Base-by-base conservation (phyloP, 192 early-diverging fungal species). In the Umbelopsis ramanniana region DNA sequence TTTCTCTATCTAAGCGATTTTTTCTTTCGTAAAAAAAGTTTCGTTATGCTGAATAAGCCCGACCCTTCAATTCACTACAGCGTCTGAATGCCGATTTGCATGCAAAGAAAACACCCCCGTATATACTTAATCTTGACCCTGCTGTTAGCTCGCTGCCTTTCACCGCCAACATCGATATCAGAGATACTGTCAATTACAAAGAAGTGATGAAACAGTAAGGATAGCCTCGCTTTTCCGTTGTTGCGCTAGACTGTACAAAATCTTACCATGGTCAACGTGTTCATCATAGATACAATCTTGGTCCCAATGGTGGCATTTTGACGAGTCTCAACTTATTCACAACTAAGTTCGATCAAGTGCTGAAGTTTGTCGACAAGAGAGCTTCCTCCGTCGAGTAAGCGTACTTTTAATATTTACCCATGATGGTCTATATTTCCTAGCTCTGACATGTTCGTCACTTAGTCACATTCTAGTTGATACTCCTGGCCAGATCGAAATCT, bases 401-500 rank as follows among this genome's bases (percentile, higher is more conserved):
- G 1, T 29, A 29, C 29, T 29, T 29, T 29, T 29, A 29, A 29
- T 29, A 29, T 29, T 29, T 26, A 24, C 29, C 33, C 12, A 24
- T 26, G 52, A 24, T 54, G 3, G 10, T 40, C 50, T 38, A n/a
- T n/a, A n/a, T n/a, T 53, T 46, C 6, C 45, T 12, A 24, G 15
- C 17, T 12, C 48, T 50, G 17, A 50, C 33, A 71, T 12, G 7
- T 23, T 22, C 24, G 17, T 48, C 0, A 22, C 4, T n/a, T 80
- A 93, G 92, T 68, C 89, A 94, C 75, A 87, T 95, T 50, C 77
- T 95, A 24, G 84, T 95, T 48, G 97, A 99, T 79, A 99, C 97
- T 15, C 97, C 97, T 45, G 97, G 97, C 15, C 97, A 99, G 80
- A 99, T 99, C 74, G 97, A 99, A 82, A 97, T 97, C 70, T 99